Percentiles rank a stretch among this genome's conserved stretches.
Conservation (phyloP, 495 filamentous ascomycete genomes). For the Platismatia glauca region DNA sequence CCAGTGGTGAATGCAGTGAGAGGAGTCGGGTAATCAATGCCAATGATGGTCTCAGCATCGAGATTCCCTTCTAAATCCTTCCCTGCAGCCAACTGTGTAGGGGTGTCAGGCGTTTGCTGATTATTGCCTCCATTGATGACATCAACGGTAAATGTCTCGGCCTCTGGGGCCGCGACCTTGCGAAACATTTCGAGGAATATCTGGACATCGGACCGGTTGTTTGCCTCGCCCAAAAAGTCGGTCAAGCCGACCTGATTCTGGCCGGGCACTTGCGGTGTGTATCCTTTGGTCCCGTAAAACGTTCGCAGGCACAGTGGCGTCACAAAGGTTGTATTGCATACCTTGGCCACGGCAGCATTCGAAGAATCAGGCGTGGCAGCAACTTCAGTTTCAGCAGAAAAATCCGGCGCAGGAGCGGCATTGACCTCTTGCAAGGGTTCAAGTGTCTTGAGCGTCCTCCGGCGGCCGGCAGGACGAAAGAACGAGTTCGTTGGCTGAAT, state of each 20-base stretch:
- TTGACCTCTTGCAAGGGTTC: constrained; percentile 8
- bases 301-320: constrained; percentile 47
- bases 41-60: constrained; percentile 41
- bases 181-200: constrained; percentile 41
- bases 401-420: constrained; percentile 12
- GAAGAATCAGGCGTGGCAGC: constrained; percentile 21
- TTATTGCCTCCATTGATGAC: constrained; percentile 33
- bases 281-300: constrained; percentile 46
- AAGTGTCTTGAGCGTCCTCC: constrained; percentile 16
- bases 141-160: constrained; percentile 35
- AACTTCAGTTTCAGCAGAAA: constrained; percentile 23
- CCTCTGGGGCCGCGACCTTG: constrained; percentile 38
- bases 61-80: constrained; percentile 37
- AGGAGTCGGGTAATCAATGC: constrained; percentile 48
- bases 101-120: constrained; percentile 31
- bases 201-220: constrained; percentile 41
- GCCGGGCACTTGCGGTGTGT: constrained; percentile 33
- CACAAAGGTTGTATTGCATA: constrained; percentile 44
- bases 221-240: constrained; percentile 42
- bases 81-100: constrained; percentile 24
- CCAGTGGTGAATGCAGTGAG: constrained; percentile 61
- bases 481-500: constrained; percentile 66
- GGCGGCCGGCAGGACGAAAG: constrained; percentile 25
- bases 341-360: constrained; percentile 29
- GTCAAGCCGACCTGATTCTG: constrained; percentile 41